A percentile compares a stretch with the other conserved stretches of the same genome.
These are phyloP conservation scores for Colletotrichum tanaceti DNA, from an alignment of 2,329 filamentous ascomycete species.

Conservation along the genomic window DNA sequence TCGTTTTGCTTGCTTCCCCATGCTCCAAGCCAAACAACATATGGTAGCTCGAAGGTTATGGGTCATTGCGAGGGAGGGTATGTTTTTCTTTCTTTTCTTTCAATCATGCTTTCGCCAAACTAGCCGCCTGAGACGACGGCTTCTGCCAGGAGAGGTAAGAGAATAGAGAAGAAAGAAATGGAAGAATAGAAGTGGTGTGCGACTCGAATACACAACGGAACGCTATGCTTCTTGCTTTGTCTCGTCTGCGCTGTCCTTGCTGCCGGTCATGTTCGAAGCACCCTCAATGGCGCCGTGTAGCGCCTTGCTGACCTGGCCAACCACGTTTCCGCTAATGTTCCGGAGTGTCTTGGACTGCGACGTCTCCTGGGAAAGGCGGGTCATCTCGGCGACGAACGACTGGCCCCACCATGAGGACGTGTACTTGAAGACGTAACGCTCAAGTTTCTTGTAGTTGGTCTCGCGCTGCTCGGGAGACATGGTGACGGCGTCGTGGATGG, in stretches of 20 bases:
- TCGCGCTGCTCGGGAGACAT: conserved; percentile 91
- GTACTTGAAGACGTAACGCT: conserved; percentile 97
- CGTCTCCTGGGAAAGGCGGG: conserved; percentile 58
- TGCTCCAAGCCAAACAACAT: background rate
- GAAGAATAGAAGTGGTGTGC: background rate
- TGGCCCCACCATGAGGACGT: conserved; percentile 98
- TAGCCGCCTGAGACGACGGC: background rate
- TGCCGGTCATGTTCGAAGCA: conserved; percentile 1
- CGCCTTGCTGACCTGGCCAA: conserved; percentile 43
- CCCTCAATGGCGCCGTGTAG: conserved; percentile 30
- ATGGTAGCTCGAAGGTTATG: background rate
- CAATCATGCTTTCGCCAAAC: conserved; percentile 38
- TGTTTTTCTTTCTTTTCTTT: conserved; percentile 24
- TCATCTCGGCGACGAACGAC: conserved; percentile 88
- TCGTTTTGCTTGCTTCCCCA: conserved; percentile 2
- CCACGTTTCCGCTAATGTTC: conserved; percentile 55
- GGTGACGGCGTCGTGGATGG: conserved; percentile 95
- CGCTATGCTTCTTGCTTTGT: conserved; percentile 29
- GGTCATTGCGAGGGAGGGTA: conserved; percentile 8
- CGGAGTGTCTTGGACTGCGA: conserved; percentile 54
- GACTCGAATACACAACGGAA: background rate
- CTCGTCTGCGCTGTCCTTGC: conserved; percentile 24
- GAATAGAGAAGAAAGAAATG: too few relatives aligned
- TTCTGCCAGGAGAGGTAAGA: background rate
- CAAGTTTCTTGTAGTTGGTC: conserved; percentile 89